phyloP scores from a whole-genome alignment of 345 rosid genomes.

The Salix arbutifolia region DNA sequence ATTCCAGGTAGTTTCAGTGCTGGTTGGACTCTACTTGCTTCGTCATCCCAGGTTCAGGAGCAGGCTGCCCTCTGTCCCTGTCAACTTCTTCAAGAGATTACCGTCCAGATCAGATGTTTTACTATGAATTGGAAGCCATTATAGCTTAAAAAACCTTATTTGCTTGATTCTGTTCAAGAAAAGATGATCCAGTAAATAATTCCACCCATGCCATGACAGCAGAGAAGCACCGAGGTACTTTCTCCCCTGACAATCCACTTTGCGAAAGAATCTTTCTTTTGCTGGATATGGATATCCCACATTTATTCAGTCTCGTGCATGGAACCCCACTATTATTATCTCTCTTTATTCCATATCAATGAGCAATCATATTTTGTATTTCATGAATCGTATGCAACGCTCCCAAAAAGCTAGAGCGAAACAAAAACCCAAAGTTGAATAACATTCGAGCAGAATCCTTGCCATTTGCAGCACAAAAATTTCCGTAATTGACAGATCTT shows the following conservation, averaged over 20 bases:
- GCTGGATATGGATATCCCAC: slow-evolving; percentile 15
- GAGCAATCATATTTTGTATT: background rate
- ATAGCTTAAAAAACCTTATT: background rate
- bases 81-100: slow-evolving; percentile 37
- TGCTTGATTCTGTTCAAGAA: background rate
- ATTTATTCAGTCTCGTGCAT: slow-evolving; percentile 12
- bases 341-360: slow-evolving; percentile 10
- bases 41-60: slow-evolving; percentile 34
- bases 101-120: slow-evolving; percentile 28
- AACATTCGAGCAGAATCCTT: background rate
- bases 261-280: slow-evolving; percentile 15
- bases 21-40: slow-evolving; percentile 26
- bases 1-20: slow-evolving; percentile 27
- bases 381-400: no score
- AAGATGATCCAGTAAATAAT: slow-evolving; percentile 10
- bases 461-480: background rate
- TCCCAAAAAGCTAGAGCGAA: background rate
- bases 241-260: background rate
- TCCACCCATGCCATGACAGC: slow-evolving; percentile 1
- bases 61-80: slow-evolving; percentile 30
- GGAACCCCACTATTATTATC: slow-evolving; percentile 20
- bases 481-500: background rate
- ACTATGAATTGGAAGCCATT: slow-evolving; percentile 9
- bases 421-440: background rate
- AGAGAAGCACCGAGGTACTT: background rate